Evolutionary conservation across 768 basidiomycete genomes (phyloP), one percentile per base, ranked within the genome.

Genomic region (Podaxis rugospora): DNA sequence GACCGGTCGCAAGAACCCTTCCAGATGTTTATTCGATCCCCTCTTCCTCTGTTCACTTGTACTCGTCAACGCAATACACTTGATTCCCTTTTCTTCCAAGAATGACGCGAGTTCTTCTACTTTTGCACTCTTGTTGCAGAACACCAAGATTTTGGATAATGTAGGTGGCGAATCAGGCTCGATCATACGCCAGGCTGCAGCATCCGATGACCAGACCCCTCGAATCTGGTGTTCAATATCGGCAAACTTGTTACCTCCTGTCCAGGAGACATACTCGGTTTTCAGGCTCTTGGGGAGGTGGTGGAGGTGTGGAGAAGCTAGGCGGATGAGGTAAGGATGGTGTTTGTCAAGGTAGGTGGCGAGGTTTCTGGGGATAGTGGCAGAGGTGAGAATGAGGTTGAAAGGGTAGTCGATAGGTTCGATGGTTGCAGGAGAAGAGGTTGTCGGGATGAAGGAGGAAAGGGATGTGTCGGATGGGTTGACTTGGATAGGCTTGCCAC

Each of bases 341-440:
- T 83, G 71, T 0, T 71, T 72, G 63, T 83, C 79, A 28, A 93
- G 79, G 70, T 91, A 89, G 21, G 78, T 70, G 27, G 84, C 81
- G 51, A 92, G 85, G 2, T 89, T 82, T 36, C 84, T 81, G 5
- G 95, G 94, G 62, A 97, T 90, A 2, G 95, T 96, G 0, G 95
- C 95, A 49, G 89, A 89, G 14, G 89, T 87, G 27, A 97, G 80
- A 57, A 96, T 66, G 46, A 96, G 74, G 70, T 93, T 83, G 80
- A 92, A 93, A 4, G 92, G 92, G 70, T 89, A 88, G 39, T 81
- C 71, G 51, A 79, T 69, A 27, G 78, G 75, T 7, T 66, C 61
- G 18, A 65, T 18, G 37, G 62, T 46, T 23, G 56, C 39, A 50
- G 62, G 52, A 64, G 62, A 36, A 62, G 57, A n/a, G 51, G 62